These are phyloP conservation scores for Solanum hybrid DNA, from an alignment of 305 asterid genomes.

Conservation along the genomic window DNA sequence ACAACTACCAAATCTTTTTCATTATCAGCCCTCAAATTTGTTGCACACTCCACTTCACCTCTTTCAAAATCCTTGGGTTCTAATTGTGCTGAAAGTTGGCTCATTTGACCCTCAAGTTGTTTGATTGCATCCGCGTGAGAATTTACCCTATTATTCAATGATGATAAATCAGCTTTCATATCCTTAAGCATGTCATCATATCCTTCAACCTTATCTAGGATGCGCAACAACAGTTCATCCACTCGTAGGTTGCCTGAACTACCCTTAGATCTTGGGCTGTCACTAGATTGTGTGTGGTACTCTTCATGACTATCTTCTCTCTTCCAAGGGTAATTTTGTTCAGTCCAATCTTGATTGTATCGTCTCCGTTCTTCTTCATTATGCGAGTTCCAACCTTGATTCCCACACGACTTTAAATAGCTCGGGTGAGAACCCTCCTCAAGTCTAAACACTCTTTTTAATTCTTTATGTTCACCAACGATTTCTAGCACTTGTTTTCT, in stretches of 20 bases:
- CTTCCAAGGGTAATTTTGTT: not conserved
- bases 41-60: not conserved
- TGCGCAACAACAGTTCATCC: not conserved
- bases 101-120: not conserved
- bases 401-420: not conserved
- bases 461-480: not conserved
- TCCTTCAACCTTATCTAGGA: not conserved
- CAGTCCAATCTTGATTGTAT: not conserved
- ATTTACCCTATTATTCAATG: not conserved
- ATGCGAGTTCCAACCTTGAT: not conserved
- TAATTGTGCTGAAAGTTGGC: not conserved
- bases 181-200: not conserved
- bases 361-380: not conserved
- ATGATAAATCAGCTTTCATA: not conserved
- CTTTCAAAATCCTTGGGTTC: not conserved
- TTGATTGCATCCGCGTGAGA: not conserved
- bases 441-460: not conserved
- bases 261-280: not conserved
- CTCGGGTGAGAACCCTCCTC: not conserved
- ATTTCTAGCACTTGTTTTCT: not conserved
- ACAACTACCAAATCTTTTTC: not conserved
- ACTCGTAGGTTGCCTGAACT: not conserved
- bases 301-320: not conserved
- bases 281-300: not conserved
- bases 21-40: not conserved